Evolutionary conservation across 2,329 filamentous ascomycete species (phyloP), one percentile per base, ranked within the genome.

Genomic region (Exophiala dermatitidis): DNA sequence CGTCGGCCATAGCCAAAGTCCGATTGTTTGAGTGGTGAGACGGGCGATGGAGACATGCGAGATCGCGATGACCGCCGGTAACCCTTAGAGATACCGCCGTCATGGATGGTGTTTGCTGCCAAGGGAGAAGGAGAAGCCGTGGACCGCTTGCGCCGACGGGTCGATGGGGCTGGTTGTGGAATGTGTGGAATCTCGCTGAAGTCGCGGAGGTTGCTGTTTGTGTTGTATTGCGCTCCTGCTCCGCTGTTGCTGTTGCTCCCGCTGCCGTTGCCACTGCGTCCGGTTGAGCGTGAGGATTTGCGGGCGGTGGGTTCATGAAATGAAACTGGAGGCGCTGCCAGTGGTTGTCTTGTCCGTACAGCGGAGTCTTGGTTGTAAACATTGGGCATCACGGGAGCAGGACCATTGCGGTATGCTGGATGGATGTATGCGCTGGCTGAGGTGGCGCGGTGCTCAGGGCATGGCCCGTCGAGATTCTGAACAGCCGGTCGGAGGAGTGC

Each of bases 181-280:
- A 55, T 48, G 12, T 48, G 44, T 28, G 53, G 53, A 9, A 50
- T 38, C 12, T 52, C 48, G 30, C 36, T 10, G 19, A 55, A 10
- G 5, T 55, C 34, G 31, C 49, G 44, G 7, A 52, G 10, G 28
- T 40, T 48, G 32, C 53, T 19, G 44, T 19, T 19, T 19, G 19
- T 19, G 19, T 19, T 19, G 19, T 19, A 19, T 19, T 19, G 19
- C 30, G 28, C n/a, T 30, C 29, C 5, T 28, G 5, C 2, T 34
- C 43, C 8, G 28, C 41, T 58, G 46, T 46, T 9, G 19, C 19
- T 19, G 19, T 19, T 19, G 30, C 33, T 7, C 36, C 54, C 42
- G 19, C 19, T 19, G 19, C 19, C 19, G 19, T 19, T 19, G 19
- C 19, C 19, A 19, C 19, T 19, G 19, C 19, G 19, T 19, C 19